phyloP scores from a whole-genome alignment of 2,329 filamentous ascomycete species.

The Diaporthe vexans region DNA sequence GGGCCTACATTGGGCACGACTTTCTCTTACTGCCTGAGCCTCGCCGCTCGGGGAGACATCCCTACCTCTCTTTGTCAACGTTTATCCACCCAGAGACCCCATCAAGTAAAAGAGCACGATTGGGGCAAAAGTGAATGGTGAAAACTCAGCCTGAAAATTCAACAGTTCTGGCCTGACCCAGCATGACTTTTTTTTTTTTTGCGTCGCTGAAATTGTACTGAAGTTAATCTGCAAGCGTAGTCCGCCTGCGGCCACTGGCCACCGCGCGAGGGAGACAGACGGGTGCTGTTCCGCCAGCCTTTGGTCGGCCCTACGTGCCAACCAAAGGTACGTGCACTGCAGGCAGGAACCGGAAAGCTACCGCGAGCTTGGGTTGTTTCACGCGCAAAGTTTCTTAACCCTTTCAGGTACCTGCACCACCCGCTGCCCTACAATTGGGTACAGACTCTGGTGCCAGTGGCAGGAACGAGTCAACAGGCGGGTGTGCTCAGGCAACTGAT shows the following conservation, averaged over 20 bases:
- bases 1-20: neutral
- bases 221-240: conserved; percentile 20
- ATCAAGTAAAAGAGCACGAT: neutral
- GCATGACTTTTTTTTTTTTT: neutral
- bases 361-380: conserved; percentile 38
- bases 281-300: conserved; percentile 3
- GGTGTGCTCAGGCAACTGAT: conserved; percentile 25
- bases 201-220: neutral
- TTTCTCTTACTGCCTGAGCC: conserved; percentile 24
- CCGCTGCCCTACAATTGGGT: conserved; percentile 23
- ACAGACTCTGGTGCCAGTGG: conserved; percentile 16
- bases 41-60: neutral
- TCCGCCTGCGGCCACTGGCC: neutral
- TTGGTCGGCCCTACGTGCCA: conserved; percentile 1
- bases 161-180: conserved; percentile 22
- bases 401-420: conserved; percentile 35
- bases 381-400: conserved; percentile 35
- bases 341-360: conserved; percentile 34
- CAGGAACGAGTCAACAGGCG: conserved; percentile 27
- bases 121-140: neutral
- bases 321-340: conserved; percentile 21
- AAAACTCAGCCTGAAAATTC: neutral
- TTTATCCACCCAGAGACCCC: neutral
- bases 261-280: neutral
- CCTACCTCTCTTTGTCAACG: conserved; percentile 26